Conservation (phyloP, 345 rosid species). For the Eucalyptus shirleyi region DNA sequence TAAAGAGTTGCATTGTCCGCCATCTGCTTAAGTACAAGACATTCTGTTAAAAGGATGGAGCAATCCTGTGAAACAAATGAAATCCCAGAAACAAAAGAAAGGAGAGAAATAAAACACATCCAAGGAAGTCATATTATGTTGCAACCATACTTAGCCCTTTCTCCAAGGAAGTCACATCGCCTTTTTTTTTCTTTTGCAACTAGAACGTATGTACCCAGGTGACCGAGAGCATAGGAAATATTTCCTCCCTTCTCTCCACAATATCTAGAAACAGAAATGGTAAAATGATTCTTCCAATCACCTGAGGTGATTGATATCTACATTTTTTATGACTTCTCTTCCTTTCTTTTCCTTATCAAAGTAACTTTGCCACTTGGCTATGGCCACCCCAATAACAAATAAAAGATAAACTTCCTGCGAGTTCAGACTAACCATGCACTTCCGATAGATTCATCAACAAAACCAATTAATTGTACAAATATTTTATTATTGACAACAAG, state of each 20-base stretch:
- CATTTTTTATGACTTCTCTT: neutral
- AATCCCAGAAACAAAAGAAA: neutral
- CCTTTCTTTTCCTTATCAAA: neutral
- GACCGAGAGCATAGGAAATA: neutral
- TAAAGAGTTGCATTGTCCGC: constrained; percentile 86
- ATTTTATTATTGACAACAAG: neutral
- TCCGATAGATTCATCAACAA: neutral
- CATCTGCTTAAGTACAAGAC: constrained; percentile 35
- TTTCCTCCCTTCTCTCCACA: neutral
- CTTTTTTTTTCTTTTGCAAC: neutral
- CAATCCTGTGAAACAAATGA: neutral
- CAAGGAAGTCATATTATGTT: neutral
- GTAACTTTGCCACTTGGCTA: neutral
- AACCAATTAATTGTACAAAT: neutral
- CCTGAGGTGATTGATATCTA: neutral
- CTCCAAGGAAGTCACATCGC: neutral
- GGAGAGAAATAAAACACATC: neutral
- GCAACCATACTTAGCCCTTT: neutral
- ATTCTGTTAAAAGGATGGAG: neutral
- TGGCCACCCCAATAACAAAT: neutral
- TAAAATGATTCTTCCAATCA: neutral
- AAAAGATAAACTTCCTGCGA: neutral
- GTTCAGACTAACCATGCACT: neutral
- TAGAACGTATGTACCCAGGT: neutral
- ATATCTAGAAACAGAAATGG: neutral